phyloP scores from a whole-genome alignment of 495 filamentous ascomycete species.

The Halenospora varia region DNA sequence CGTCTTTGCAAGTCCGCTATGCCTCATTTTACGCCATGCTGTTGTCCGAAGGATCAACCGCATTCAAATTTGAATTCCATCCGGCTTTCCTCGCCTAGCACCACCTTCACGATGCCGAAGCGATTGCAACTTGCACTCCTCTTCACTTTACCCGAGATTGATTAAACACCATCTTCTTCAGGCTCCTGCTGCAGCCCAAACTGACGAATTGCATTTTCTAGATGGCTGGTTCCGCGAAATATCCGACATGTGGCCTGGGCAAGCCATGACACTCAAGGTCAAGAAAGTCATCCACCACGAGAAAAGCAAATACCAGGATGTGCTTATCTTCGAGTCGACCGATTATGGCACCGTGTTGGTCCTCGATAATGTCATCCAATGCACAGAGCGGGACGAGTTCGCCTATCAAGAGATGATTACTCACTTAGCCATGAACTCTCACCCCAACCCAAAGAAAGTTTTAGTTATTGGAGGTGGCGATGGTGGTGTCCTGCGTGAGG shows the following conservation, averaged over 20 bases:
- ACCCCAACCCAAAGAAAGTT: conserved; percentile 96
- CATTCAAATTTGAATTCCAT: not conserved
- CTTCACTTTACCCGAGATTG: conserved; percentile 8
- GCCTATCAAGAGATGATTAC: conserved; percentile 99
- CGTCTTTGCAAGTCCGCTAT: not conserved
- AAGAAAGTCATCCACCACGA: conserved; percentile 98
- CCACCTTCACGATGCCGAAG: not conserved
- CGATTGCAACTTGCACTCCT: not conserved
- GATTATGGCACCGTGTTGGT: conserved; percentile 97
- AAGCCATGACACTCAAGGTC: conserved; percentile 98
- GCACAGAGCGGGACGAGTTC: conserved; percentile 98
- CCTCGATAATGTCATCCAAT: conserved; percentile 97
- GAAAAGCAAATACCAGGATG: conserved; percentile 98
- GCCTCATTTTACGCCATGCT: not conserved
- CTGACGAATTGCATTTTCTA: conserved; percentile 28
- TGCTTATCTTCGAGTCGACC: conserved; percentile 95
- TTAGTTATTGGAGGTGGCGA: conserved; percentile 97
- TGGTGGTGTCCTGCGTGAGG: conserved; percentile 93
- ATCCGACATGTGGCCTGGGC: conserved; percentile 97
- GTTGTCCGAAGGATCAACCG: not conserved
- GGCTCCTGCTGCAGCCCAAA: not conserved
- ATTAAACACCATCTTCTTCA: not conserved
- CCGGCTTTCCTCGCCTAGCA: not conserved
- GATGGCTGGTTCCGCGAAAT: conserved; percentile 99
- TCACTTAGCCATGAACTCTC: conserved; percentile 96